Evolutionary conservation across 139 green algal species (phyloP).

Genomic region (Tetraselmis chui): DNA sequence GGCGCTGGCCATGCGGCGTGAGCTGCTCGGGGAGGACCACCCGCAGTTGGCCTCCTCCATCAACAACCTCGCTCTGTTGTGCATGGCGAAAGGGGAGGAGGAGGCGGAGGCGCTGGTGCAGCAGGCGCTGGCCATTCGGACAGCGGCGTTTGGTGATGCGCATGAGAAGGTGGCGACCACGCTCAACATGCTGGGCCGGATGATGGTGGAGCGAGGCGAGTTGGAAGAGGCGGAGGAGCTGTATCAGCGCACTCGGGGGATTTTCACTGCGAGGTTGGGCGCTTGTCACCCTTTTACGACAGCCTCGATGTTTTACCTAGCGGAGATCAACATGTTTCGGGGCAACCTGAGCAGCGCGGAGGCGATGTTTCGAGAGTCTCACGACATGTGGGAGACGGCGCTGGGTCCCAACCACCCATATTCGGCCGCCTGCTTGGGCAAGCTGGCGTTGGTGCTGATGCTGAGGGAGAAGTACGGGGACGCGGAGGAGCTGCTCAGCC

Average conservation of each 20-base stretch:
- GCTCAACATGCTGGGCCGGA: conserved; percentile 4
- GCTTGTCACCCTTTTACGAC: neutral
- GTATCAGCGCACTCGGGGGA: neutral
- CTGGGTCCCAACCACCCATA: conserved; percentile 9
- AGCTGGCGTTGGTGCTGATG: conserved; percentile 5
- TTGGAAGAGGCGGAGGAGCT: neutral
- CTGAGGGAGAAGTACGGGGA: conserved; percentile 1
- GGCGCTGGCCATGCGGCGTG: no score
- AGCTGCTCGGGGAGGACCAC: neutral
- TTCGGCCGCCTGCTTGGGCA: neutral
- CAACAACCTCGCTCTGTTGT: neutral
- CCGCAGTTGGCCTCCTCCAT: neutral
- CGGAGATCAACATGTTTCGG: neutral
- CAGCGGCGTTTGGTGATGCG: neutral
- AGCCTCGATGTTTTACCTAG: neutral
- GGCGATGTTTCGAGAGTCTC: neutral
- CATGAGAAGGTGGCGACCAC: conserved; percentile 6
- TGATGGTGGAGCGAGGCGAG: conserved; percentile 12
- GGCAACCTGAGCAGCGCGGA: conserved; percentile 16
- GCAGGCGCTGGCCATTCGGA: conserved; percentile 10
- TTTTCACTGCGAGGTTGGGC: neutral
- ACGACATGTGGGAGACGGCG: conserved; percentile 8
- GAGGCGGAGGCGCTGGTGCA: conserved; percentile 7
- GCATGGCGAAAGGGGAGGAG: no score
- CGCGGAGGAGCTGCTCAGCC: neutral